phyloP scores from a whole-genome alignment of 768 basidiomycete species.

The Gymnopilus junonius region DNA sequence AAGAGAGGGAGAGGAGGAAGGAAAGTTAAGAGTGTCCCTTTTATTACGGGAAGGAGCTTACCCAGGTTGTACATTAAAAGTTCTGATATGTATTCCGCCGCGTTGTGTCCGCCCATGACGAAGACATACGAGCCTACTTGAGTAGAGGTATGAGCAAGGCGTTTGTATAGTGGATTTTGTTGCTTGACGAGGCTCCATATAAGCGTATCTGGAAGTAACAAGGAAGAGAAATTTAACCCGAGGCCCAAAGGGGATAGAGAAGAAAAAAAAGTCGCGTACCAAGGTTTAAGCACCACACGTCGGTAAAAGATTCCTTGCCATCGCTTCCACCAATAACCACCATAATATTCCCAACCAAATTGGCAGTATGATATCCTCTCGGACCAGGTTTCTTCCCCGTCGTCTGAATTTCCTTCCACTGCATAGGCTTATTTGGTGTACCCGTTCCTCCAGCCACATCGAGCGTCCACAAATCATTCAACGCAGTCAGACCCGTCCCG shows the following conservation, averaged over 20 bases:
- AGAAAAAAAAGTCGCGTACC: conserved; percentile 51
- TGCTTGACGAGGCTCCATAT: conserved; percentile 51
- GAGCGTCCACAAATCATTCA: conserved; percentile 90
- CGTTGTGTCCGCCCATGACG: conserved; percentile 88
- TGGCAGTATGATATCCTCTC: conserved; percentile 91
- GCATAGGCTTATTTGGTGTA: conserved; percentile 24
- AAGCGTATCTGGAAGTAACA: conserved; percentile 39
- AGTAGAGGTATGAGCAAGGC: conserved; percentile 85
- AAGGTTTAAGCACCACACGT: conserved; percentile 86
- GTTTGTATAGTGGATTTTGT: conserved; percentile 48
- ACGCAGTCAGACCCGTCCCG: conserved; percentile 89
- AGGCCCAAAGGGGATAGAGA: background rate
- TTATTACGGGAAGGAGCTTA: conserved; percentile 40
- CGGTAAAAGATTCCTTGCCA: conserved; percentile 84
- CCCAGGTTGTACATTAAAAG: conserved; percentile 88
- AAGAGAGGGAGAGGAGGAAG: background rate
- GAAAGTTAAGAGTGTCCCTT: background rate
- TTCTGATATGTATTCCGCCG: conserved; percentile 71
- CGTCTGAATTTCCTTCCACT: conserved; percentile 56
- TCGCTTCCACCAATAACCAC: conserved; percentile 92
- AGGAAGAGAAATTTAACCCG: background rate
- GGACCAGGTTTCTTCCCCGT: conserved; percentile 59
- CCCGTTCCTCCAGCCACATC: conserved; percentile 49
- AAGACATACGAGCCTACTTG: conserved; percentile 94
- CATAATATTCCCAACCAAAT: conserved; percentile 84